Evolutionary conservation across 192 early-diverging fungal genomes (phyloP).

Genomic region (Lobosporangium transversale): DNA sequence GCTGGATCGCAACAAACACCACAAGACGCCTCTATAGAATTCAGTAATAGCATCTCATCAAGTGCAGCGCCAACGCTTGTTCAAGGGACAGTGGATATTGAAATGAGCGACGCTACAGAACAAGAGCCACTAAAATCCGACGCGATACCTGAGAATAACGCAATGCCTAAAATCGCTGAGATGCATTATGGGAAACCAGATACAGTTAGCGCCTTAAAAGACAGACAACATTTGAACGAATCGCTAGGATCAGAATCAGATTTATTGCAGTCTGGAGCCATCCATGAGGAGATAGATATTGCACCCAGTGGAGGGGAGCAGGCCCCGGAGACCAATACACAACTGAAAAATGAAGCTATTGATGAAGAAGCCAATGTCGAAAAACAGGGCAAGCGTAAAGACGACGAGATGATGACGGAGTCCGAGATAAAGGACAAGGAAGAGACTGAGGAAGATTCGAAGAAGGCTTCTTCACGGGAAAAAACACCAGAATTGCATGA

Average conservation of each 20-base stretch:
- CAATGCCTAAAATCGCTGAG: too few species aligned
- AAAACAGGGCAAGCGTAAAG: not conserved
- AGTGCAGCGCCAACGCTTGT: not conserved
- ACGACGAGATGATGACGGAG: not conserved
- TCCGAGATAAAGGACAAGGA: slow-evolving; percentile 3
- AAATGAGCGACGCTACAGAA: slow-evolving; percentile 34
- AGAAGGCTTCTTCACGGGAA: not conserved
- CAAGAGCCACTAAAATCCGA: too few species aligned
- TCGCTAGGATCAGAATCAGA: not conserved
- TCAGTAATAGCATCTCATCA: not conserved
- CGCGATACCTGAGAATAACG: too few species aligned
- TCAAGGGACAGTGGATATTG: slow-evolving; percentile 7
- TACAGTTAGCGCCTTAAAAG: too few species aligned
- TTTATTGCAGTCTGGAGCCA: slow-evolving; percentile 17
- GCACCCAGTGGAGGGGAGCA: too few species aligned
- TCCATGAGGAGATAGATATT: slow-evolving; percentile 28
- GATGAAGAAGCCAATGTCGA: not conserved
- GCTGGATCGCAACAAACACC: not conserved
- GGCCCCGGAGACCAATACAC: not conserved
- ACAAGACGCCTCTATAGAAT: not conserved
- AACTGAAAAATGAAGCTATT: not conserved
- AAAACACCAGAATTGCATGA: not conserved
- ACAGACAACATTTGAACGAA: not conserved
- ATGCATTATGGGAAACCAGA: not conserved
- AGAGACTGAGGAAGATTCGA: not conserved